Conservation (phyloP, 176 grass and related monocot species). For the Avena insularis region DNA sequence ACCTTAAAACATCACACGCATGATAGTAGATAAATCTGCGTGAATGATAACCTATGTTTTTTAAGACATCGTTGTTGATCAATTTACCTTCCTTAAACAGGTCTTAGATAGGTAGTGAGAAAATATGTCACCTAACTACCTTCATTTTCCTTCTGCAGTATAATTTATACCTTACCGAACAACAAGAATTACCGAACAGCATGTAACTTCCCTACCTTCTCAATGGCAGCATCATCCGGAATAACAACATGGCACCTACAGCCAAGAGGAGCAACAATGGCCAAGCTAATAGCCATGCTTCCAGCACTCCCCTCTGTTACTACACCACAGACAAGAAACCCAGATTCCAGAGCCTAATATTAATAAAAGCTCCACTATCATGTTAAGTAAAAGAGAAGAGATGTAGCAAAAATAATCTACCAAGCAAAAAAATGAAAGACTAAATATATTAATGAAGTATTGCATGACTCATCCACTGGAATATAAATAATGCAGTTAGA, state of each 20-base stretch:
- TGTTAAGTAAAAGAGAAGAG: conserved; percentile 20
- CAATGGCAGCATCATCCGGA: no score
- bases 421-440: neutral
- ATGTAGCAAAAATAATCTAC: neutral
- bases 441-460: neutral
- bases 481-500: neutral
- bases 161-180: neutral
- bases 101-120: no score
- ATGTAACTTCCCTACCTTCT: no score
- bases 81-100: no score
- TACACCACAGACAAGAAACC: conserved; percentile 62
- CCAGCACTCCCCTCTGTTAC: conserved; percentile 94
- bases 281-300: conserved; percentile 95
- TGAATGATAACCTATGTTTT: no score
- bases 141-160: no score
- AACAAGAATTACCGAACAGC: no score
- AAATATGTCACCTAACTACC: no score
- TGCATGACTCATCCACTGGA: neutral
- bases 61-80: no score
- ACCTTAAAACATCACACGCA: no score
- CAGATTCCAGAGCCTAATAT: conserved; percentile 74
- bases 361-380: conserved; percentile 22
- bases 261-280: conserved; percentile 65
- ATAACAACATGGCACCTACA: no score
- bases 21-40: no score